Evolutionary conservation across 345 rosid species (phyloP), one percentile per base, ranked within the genome.

Genomic region (Adansonia digitata): DNA sequence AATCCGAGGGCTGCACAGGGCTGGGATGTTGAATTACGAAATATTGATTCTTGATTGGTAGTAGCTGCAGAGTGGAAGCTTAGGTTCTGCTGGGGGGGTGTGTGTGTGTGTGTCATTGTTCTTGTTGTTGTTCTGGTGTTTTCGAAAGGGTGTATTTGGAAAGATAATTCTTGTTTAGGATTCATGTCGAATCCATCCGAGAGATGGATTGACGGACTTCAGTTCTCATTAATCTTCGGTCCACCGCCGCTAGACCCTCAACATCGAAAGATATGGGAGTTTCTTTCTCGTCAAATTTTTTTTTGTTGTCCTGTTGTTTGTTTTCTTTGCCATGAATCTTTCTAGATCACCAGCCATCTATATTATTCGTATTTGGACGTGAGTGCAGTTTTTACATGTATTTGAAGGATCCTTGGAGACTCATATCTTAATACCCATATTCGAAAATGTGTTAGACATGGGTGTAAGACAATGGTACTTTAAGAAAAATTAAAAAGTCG

Each of bases 131-230:
- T 31, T 46, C 46, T 5, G 69, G 27, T 69, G 73, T 39, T 71
- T 35, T 53, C 29, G 15, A 49, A 74, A 34, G 60, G 37, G 42
- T 9, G 31, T 27, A 26, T 51, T 55, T 70, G 69, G 77, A n/a
- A 73, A 60, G 49, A 18, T 13, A 1, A 10, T 24, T 51, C 20
- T 48, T 52, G 68, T 18, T 53, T 60, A 20, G 14, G 56, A 55
- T 66, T 37, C 72, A 90, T 93, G 97, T 92, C 94, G 71, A 82
- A 61, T 82, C 84, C 90, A 74, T 86, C 91, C 46, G 97, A 86
- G 88, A 86, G 95, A 77, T 94, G 98, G 98, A 91, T 88, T 77
- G 97, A 92, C 82, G 91, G 97, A 51, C 96, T 94, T 78, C 92
- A 88, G 64, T 88, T 82, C 84, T 94, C 98, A 12, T 94, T 94